A percentile compares a stretch with the other conserved stretches of the same genome.
These are phyloP conservation scores for Adansonia madagascariensis DNA, from an alignment of 441 rosid genomes.

Conservation along the genomic window DNA sequence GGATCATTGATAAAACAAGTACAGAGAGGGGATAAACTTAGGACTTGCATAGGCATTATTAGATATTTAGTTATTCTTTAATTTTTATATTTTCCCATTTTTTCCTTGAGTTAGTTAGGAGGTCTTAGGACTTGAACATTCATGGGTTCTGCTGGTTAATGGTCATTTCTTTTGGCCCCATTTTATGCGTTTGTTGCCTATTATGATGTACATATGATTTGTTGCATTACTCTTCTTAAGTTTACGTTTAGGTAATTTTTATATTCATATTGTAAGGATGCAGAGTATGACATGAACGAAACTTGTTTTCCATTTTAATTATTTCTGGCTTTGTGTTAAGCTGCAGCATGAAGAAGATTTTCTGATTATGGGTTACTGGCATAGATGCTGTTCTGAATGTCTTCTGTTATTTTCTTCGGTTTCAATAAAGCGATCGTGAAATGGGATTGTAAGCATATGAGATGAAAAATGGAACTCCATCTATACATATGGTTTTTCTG, in stretches of 20 bases:
- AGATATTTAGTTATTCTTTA: not conserved
- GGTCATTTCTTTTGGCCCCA: not conserved
- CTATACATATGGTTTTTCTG: slow-evolving; percentile 6
- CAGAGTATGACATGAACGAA: not conserved
- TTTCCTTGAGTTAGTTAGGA: not conserved
- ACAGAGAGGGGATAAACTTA: not conserved
- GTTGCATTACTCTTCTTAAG: no score
- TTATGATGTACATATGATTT: not conserved
- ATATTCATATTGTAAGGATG: not conserved
- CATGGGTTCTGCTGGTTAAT: not conserved
- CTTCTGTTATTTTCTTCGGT: slow-evolving; percentile 11
- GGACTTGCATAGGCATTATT: not conserved
- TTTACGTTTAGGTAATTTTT: not conserved
- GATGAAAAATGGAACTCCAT: not conserved
- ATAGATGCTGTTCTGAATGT: slow-evolving; percentile 8
- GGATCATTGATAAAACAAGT: not conserved
- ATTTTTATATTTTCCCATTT: not conserved
- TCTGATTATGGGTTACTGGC: not conserved
- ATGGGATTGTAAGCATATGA: slow-evolving; percentile 22
- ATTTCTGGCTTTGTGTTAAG: slow-evolving; percentile 27
- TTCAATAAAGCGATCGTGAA: slow-evolving; percentile 35
- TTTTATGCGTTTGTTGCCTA: not conserved
- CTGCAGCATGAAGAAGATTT: not conserved
- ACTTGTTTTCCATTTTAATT: not conserved
- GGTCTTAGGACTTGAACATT: not conserved